Percentiles rank a stretch among this genome's conserved stretches.
Evolutionary conservation across 2,329 filamentous ascomycete genomes (phyloP).

Genomic region (Pestalotiopsis sp.): DNA sequence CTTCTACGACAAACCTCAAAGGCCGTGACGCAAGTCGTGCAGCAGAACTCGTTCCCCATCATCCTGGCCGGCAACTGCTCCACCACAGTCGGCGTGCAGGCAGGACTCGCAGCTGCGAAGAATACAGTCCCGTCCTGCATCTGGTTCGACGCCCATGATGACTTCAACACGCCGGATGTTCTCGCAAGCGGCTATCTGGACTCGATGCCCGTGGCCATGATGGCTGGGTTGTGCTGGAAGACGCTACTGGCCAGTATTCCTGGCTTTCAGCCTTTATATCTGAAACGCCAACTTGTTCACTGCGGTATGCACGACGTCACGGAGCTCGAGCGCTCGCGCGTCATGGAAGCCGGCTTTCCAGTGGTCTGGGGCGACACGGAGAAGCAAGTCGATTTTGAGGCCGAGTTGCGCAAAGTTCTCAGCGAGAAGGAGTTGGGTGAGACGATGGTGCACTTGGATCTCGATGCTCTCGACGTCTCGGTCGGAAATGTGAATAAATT

Average conservation of each 20-base stretch:
- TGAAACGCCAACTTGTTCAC: constrained; percentile 25
- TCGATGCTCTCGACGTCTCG: constrained; percentile 3
- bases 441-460: background rate
- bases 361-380: constrained; percentile 4
- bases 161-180: constrained; percentile 38
- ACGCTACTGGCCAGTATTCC: constrained; percentile 33
- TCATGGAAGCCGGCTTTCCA: background rate
- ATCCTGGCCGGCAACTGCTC: constrained; percentile 42
- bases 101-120: constrained; percentile 27
- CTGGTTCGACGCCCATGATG: constrained; percentile 47
- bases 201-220: constrained; percentile 38
- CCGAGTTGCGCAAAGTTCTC: background rate
- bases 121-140: constrained; percentile 27
- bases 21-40: constrained; percentile 29
- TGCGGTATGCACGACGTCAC: constrained; percentile 30
- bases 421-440: background rate
- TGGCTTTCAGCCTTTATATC: constrained; percentile 23
- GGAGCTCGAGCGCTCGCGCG: constrained; percentile 2
- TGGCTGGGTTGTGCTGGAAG: constrained; percentile 35
- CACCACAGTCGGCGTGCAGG: constrained; percentile 36
- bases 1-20: constrained; percentile 38
- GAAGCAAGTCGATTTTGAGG: background rate
- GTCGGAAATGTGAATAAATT: background rate
- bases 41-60: constrained; percentile 35
- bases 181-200: constrained; percentile 39